Percentiles rank a stretch among this genome's conserved stretches.
Conservation (phyloP, 1,284 basidiomycete genomes). For the Caloboletus inedulis region DNA sequence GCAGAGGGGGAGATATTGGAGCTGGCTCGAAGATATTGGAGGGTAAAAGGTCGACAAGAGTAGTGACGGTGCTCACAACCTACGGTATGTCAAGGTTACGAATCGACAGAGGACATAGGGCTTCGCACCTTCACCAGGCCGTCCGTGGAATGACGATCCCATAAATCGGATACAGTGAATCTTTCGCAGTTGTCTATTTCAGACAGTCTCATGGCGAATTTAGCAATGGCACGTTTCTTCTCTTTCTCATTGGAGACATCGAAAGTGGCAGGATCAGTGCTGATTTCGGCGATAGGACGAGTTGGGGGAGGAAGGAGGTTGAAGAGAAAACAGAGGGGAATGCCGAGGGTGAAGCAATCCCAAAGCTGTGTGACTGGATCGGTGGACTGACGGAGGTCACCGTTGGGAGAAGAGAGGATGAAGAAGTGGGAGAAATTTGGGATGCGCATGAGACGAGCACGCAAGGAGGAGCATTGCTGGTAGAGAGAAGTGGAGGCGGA, state of each 20-base stretch:
- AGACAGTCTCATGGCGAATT: conserved; percentile 73
- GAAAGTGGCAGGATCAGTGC: conserved; percentile 62
- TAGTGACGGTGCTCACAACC: conserved; percentile 91
- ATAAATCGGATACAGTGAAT: conserved; percentile 85
- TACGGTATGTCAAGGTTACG: conserved; percentile 29
- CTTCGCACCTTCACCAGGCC: conserved; percentile 88
- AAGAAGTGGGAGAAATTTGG: conserved; percentile 71
- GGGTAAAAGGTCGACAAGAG: conserved; percentile 82
- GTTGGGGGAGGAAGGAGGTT: conserved; percentile 78
- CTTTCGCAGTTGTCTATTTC: conserved; percentile 64
- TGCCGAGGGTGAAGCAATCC: conserved; percentile 90
- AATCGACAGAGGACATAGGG: neutral
- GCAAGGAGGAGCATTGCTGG: conserved; percentile 79
- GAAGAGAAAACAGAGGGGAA: conserved; percentile 93
- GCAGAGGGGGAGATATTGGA: conserved; percentile 54
- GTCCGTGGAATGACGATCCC: conserved; percentile 89
- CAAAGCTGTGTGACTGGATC: conserved; percentile 92
- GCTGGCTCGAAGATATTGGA: conserved; percentile 67
- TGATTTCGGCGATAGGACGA: conserved; percentile 59
- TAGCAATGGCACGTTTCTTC: conserved; percentile 76
- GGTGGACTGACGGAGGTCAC: conserved; percentile 65
- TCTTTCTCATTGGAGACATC: conserved; percentile 71
- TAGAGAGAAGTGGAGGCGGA: conserved; percentile 81
- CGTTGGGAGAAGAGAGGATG: conserved; percentile 50
- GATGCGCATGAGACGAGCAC: conserved; percentile 71